phyloP scores from a whole-genome alignment of 148 eudicot species.

The Nepenthes gracilis region DNA sequence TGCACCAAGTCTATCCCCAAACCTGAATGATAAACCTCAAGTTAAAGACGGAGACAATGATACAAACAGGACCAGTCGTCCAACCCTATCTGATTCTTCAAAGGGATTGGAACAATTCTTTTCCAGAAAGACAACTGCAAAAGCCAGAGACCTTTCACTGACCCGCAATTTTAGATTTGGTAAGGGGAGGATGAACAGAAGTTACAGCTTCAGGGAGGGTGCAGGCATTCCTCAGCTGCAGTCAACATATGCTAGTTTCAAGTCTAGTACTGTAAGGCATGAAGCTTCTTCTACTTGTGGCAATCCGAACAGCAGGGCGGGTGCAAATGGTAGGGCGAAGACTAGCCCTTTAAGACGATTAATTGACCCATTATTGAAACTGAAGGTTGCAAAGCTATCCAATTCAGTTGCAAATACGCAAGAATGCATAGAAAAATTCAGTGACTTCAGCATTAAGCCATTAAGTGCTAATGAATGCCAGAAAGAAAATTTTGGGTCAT shows the following conservation, averaged over 20 bases:
- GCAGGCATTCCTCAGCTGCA: conserved; percentile 24
- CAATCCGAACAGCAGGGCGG: conserved; percentile 6
- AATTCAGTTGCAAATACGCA: conserved; percentile 13
- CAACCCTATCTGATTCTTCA: conserved; percentile 10
- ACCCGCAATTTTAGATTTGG: conserved; percentile 41
- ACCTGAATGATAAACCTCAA: neutral
- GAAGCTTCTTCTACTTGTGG: conserved; percentile 16
- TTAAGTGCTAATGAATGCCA: conserved; percentile 10
- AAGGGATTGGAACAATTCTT: conserved; percentile 11
- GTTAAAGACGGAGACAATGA: conserved; percentile 1
- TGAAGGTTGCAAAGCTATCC: conserved; percentile 19
- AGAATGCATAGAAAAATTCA: conserved; percentile 10
- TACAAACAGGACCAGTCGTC: conserved; percentile 4
- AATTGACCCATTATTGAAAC: conserved; percentile 49
- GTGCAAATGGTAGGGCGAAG: conserved; percentile 22
- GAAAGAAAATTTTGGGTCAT: conserved; percentile 12
- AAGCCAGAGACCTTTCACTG: conserved; percentile 27
- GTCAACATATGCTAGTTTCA: conserved; percentile 18
- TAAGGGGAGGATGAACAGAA: conserved; percentile 47
- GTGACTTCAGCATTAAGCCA: conserved; percentile 6
- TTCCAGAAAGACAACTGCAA: conserved; percentile 13
- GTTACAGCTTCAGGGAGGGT: conserved; percentile 62
- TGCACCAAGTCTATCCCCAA: conserved; percentile 2
- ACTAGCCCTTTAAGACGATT: conserved; percentile 61
- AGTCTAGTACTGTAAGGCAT: conserved; percentile 47